Evolutionary conservation across 2,329 filamentous ascomycete genomes (phyloP).

Genomic region (Mycosphaerelloides madeirae): DNA sequence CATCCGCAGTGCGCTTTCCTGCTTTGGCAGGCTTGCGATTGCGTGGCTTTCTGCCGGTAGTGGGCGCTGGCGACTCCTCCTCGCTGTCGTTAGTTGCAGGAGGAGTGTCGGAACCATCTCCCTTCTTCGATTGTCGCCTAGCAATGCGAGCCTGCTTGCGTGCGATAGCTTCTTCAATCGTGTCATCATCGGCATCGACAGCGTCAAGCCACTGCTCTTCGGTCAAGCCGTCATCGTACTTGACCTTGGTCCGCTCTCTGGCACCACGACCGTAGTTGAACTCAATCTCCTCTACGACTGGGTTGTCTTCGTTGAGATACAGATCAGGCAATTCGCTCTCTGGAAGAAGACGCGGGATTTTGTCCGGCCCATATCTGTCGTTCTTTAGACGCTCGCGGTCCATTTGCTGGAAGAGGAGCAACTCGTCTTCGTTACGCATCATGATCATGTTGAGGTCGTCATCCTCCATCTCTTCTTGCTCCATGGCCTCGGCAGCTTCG

Average conservation of each 20-base stretch:
- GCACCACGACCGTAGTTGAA: constrained; percentile 82
- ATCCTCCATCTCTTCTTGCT: constrained; percentile 97
- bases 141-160: constrained; percentile 83
- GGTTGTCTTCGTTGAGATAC: constrained; percentile 81
- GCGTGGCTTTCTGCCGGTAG: too few relatives aligned
- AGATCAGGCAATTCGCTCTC: constrained; percentile 91
- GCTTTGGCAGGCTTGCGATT: constrained; percentile 62
- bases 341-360: constrained; percentile 72
- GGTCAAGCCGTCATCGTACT: constrained; percentile 94
- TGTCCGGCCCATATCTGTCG: constrained; percentile 67
- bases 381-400: constrained; percentile 68
- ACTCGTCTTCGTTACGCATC: constrained; percentile 78
- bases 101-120: constrained; percentile 64
- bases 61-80: constrained; percentile 64
- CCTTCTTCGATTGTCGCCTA: constrained; percentile 70
- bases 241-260: constrained; percentile 87
- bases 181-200: constrained; percentile 93
- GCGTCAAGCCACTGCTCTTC: constrained; percentile 99
- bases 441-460: constrained; percentile 94
- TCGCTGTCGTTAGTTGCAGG: constrained; percentile 63
- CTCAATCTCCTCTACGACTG: constrained; percentile 71
- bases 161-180: constrained; percentile 84
- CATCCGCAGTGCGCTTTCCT: constrained; percentile 84
- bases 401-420: constrained; percentile 72
- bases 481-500: constrained; percentile 63